Evolutionary conservation across 1,284 basidiomycete species (phyloP), one percentile per base, ranked within the genome.

Genomic region (Albatrellus sp.): DNA sequence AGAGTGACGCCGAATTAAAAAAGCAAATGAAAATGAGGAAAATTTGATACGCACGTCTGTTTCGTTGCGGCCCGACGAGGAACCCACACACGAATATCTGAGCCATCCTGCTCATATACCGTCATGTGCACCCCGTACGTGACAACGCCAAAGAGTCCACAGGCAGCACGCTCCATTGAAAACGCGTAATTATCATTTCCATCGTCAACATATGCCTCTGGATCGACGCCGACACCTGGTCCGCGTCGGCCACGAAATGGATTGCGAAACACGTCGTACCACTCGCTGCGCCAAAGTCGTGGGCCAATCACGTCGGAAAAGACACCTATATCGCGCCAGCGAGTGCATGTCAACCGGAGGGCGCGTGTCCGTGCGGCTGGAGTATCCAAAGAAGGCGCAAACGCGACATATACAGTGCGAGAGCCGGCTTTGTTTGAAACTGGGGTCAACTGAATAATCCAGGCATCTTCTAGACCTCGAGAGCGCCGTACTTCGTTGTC

Each of bases 91-190:
- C 67, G 67, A 55, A 80, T 60, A 43, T 54, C 62, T n/a, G 73
- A 73, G 45, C 68, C 67, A 30, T 65, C 63, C 31, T 56, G 50
- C 24, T 76, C 66, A 54, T 76, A 85, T 40, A 82, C 74, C 37
- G 76, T 84, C 75, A 89, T 74, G 59, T 94, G 90, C 5, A 90
- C 82, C 0, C 91, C 85, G 55, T 87, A 94, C 0, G 93, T 97
- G 40, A 90, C 75, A 8, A 94, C 63, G 1, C 94, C 92, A 55
- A 97, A 97, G 33, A 98, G 63, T 1, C 86, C 76, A 55, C 86
- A 89, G 0, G 90, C 90, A 1, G 89, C 73, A 43, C 94, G 77
- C 61, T 98, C 94, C 68, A 98, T 75, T 56, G 80, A 75, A 59
- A 97, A 96, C 4, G 76, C 85, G 46, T 76, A 80, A 57, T 90